Evolutionary conservation across 805 yeast species (phyloP), one percentile per base, ranked within the genome.

Genomic region (Deakozyma indianensis): DNA sequence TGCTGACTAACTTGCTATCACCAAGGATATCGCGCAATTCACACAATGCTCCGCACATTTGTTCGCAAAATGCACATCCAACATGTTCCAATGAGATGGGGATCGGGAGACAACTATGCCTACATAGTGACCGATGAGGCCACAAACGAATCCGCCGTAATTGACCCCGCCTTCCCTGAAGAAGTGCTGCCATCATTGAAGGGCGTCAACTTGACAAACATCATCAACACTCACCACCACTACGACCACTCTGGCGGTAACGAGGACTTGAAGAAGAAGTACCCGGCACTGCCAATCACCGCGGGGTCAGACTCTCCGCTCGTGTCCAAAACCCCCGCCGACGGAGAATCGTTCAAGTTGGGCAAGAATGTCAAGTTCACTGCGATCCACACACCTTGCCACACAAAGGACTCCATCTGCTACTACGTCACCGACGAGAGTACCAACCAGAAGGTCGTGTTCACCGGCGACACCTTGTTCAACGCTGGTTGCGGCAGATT

Each of bases 201-300:
- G 3, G 59, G 57, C 5, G 62, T 72, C 35, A 74, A 79, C 43
- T 63, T 92, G 45, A 70, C 69, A 41, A 85, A 90, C 1, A 82
- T 92, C 47, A 94, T 84, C 43, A 92, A 92, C 63, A 92, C 97
- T 1, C 99, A 92, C 59, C 98, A 92, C 60, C 99, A 92, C 62
- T 76, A 78, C 57, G 99, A 92, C 59, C 99, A 92, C 63, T 70
- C 96, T 2, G 96, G 85, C 21, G 97, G 96, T 1, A 88, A 87
- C 56, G 62, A 66, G 21, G 62, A 61, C 16, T 48, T 71, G 47
- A 50, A 46, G 49, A 53, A 42, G 2, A 38, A 48, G 32, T 58
- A 67, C 57, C 75, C 73, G 42, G 66, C 64, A 4, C 58, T 79
- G 24, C 83, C 87, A 0, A 64, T 88, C 16, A 78, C 86, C 53